A percentile compares a stretch with the other conserved stretches of the same genome.
phyloP scores from a whole-genome alignment of 306 rosid genomes.

The Begonia loranthoides region DNA sequence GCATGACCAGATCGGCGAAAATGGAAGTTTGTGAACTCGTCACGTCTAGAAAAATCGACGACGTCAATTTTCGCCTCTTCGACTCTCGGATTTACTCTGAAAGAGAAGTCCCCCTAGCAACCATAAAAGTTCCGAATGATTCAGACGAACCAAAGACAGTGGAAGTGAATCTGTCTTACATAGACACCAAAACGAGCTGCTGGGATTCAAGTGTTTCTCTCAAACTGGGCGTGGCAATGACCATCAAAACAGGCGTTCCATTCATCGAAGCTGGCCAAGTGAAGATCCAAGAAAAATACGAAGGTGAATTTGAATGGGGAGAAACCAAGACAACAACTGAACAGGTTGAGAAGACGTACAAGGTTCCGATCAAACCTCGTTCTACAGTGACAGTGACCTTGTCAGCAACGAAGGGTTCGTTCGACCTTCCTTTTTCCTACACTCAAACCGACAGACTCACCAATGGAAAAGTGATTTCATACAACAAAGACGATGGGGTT shows the following conservation, averaged over 20 bases:
- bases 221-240: background rate
- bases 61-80: background rate
- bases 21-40: slow-evolving; percentile 4
- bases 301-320: background rate
- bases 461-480: background rate
- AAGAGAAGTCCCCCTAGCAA: background rate
- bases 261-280: background rate
- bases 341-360: background rate
- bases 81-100: slow-evolving; percentile 8
- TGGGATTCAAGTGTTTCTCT: slow-evolving; percentile 1
- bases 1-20: background rate
- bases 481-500: slow-evolving; percentile 7
- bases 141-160: background rate
- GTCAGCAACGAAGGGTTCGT: slow-evolving; percentile 6
- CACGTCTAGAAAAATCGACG: slow-evolving; percentile 1
- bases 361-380: background rate
- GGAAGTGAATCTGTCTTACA: slow-evolving; percentile 1
- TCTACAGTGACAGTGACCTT: background rate
- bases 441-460: slow-evolving; percentile 5
- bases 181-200: background rate
- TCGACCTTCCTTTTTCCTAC: slow-evolving; percentile 3
- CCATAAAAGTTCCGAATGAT: slow-evolving; percentile 1
- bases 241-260: background rate
- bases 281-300: background rate
- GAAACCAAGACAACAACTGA: background rate